Evolutionary conservation across 2,329 filamentous ascomycete species (phyloP).

Genomic region (Pseudocercospora musae): DNA sequence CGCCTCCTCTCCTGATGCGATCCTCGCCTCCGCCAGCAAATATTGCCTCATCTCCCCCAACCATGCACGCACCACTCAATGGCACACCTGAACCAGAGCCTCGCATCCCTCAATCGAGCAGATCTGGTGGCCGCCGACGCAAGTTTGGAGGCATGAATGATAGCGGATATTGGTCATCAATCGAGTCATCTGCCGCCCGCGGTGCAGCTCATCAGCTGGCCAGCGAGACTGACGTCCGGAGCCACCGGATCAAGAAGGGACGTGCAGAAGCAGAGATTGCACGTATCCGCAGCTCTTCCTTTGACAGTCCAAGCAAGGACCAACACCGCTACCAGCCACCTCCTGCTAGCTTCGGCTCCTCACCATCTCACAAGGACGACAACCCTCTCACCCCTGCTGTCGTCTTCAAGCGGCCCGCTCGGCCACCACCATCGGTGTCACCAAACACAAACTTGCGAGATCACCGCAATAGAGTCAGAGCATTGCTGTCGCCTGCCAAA

Average conservation of each 20-base stretch:
- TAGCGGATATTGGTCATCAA: slow-evolving; percentile 93
- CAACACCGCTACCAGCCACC: slow-evolving; percentile 50
- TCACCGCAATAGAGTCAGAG: slow-evolving; percentile 77
- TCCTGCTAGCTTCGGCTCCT: slow-evolving; percentile 34
- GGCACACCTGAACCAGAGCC: slow-evolving; percentile 73
- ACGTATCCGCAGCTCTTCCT: slow-evolving; percentile 85
- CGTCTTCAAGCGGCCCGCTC: slow-evolving; percentile 68
- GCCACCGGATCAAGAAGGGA: slow-evolving; percentile 69
- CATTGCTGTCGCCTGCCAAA: slow-evolving; percentile 74
- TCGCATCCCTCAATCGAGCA: slow-evolving; percentile 61
- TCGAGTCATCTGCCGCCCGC: slow-evolving; percentile 84
- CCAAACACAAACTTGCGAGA: slow-evolving; percentile 89
- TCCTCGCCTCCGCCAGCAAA: slow-evolving; percentile 68
- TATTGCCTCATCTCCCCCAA: slow-evolving; percentile 91
- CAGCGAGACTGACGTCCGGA: slow-evolving; percentile 70
- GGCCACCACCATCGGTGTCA: slow-evolving; percentile 73
- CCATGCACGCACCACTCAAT: slow-evolving; percentile 62
- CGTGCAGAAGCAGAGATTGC: slow-evolving; percentile 95
- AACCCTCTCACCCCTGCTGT: slow-evolving; percentile 75
- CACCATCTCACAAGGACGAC: slow-evolving; percentile 39
- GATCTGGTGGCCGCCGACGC: slow-evolving; percentile 64
- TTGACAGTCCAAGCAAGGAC: slow-evolving; percentile 79
- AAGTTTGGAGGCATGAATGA: slow-evolving; percentile 81
- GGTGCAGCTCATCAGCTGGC: slow-evolving; percentile 61
- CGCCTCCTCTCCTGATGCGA: slow-evolving; percentile 47